Evolutionary conservation across 2,329 filamentous ascomycete species (phyloP).

Genomic region (Cordyceps cateniannulata): DNA sequence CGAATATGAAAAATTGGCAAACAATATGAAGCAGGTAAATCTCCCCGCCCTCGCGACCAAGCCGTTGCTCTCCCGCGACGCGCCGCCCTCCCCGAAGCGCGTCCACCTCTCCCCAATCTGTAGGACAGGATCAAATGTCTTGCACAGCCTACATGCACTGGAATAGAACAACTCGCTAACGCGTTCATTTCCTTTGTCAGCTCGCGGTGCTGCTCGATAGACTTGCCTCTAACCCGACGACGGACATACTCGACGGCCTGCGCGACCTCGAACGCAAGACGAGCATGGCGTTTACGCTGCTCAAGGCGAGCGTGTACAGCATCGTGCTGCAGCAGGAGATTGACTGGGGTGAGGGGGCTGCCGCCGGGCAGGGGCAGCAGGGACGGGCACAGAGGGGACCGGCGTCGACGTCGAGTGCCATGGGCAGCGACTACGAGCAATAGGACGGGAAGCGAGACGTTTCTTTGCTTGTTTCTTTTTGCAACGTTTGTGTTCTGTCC

Average conservation of each 20-base stretch:
- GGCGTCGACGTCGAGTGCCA: not conserved
- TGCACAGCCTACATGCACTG: no score
- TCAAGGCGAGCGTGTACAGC: constrained; percentile 97
- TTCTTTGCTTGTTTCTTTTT: not conserved
- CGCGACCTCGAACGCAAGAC: constrained; percentile 90
- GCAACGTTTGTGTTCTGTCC: not conserved
- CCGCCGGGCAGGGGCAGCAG: constrained; percentile 25
- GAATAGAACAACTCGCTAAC: not conserved
- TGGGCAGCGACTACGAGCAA: constrained; percentile 7
- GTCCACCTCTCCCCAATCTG: no score
- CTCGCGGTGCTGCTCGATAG: constrained; percentile 54
- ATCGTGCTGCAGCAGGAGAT: constrained; percentile 98
- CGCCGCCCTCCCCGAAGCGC: no score
- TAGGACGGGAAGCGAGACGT: not conserved
- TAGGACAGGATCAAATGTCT: no score
- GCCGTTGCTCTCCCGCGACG: not conserved
- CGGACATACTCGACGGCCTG: constrained; percentile 79
- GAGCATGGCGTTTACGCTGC: constrained; percentile 84
- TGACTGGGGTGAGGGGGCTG: constrained; percentile 56
- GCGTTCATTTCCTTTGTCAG: constrained; percentile 27
- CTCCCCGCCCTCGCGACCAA: not conserved
- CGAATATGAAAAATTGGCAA: constrained; percentile 80
- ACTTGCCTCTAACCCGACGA: constrained; percentile 64
- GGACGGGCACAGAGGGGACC: constrained; percentile 12
- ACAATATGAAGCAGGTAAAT: constrained; percentile 81